A percentile compares a stretch with the other conserved stretches of the same genome.
phyloP scores from a whole-genome alignment of 1,284 basidiomycete genomes.

The Melampsora americana region DNA sequence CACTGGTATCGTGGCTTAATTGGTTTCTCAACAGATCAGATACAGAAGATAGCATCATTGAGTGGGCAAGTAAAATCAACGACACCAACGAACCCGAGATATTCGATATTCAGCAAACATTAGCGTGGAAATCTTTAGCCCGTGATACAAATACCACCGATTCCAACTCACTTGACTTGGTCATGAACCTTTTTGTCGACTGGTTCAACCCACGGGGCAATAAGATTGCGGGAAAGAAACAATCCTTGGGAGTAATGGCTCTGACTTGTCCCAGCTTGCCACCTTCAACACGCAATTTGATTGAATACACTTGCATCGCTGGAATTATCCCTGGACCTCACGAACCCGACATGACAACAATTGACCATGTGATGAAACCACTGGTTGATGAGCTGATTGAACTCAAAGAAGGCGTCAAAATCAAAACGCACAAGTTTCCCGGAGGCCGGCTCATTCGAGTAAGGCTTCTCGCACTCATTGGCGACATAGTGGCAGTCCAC shows the following conservation, averaged over 20 bases:
- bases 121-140: background rate
- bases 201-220: constrained; percentile 26
- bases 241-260: constrained; percentile 6
- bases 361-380: background rate
- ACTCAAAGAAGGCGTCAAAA: too few relatives aligned
- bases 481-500: constrained; percentile 19
- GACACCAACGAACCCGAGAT: background rate
- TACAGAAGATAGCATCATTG: background rate
- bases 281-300: background rate
- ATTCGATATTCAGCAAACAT: constrained; percentile 14
- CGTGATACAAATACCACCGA: background rate
- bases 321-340: constrained; percentile 19
- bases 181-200: constrained; percentile 15
- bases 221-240: constrained; percentile 9
- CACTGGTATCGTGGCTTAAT: background rate
- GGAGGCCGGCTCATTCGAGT: background rate
- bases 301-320: constrained; percentile 4
- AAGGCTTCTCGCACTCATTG: constrained; percentile 6
- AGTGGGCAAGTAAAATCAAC: background rate
- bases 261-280: constrained; percentile 22
- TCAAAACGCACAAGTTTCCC: background rate
- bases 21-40: background rate
- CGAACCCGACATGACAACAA: constrained; percentile 9
- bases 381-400: background rate
- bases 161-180: background rate